Conservation (phyloP, 2,329 filamentous ascomycete genomes). For the Blastomyces gilchristii region DNA sequence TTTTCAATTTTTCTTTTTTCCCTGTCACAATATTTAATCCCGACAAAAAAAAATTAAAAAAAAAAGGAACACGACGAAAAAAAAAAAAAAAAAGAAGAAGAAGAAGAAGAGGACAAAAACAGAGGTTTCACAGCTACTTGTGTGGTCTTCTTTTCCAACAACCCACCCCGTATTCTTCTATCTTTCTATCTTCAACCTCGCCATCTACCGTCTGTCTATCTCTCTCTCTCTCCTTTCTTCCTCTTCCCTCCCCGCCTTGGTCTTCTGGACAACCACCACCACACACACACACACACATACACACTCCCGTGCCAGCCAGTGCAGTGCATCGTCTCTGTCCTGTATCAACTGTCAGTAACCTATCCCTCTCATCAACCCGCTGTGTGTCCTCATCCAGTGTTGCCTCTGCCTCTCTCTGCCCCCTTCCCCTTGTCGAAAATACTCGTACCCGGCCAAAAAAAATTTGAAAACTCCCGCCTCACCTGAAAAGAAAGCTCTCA, state of each 20-base stretch:
- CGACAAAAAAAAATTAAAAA: too few relatives aligned
- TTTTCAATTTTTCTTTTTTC: neutral
- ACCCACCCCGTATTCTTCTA: too few relatives aligned
- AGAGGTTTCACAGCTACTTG: too few relatives aligned
- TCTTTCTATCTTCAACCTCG: neutral
- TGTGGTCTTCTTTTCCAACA: neutral
- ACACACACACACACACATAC: neutral
- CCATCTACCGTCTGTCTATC: neutral
- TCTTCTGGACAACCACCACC: neutral
- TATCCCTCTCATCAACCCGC: slow-evolving; percentile 4
- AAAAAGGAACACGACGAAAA: too few relatives aligned
- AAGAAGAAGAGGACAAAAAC: too few relatives aligned
- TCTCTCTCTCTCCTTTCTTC: neutral
- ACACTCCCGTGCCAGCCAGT: too few relatives aligned
- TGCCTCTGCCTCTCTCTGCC: slow-evolving; percentile 16
- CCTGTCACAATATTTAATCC: neutral
- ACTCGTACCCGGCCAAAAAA: slow-evolving; percentile 19
- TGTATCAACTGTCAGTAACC: too few relatives aligned
- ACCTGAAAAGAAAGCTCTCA: neutral
- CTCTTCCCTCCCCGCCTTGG: neutral
- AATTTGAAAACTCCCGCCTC: neutral
- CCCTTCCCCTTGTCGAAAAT: slow-evolving; percentile 23
- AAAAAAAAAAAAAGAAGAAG: too few relatives aligned
- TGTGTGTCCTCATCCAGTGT: slow-evolving; percentile 8
- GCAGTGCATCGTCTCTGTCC: neutral